A percentile compares a stretch with the other conserved stretches of the same genome.
These are phyloP conservation scores for Solanum pinnatisectum DNA, from an alignment of 257 asterid genomes.

Conservation along the genomic window DNA sequence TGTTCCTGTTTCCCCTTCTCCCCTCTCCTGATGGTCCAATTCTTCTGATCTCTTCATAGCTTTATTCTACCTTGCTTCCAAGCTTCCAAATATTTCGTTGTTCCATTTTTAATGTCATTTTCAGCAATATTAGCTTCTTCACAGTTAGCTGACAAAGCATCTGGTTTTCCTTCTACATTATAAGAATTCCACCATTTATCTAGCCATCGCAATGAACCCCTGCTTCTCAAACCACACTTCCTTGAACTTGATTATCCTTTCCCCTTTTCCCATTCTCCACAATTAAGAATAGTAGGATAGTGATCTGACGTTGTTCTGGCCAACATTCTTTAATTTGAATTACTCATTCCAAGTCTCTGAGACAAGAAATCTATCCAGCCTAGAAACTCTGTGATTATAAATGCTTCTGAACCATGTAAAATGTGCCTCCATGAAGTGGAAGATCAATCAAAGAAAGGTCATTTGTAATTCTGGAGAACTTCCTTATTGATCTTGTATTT, in stretches of 20 bases:
- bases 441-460: not conserved
- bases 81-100: not conserved
- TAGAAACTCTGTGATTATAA: not conserved
- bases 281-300: not conserved
- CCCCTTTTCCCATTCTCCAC: not conserved
- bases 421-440: not conserved
- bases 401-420: not conserved
- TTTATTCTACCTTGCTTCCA: not conserved
- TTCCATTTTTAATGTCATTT: not conserved
- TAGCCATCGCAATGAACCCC: not conserved
- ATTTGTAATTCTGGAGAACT: not conserved
- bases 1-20: not conserved
- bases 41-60: not conserved
- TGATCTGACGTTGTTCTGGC: not conserved
- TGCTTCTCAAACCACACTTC: not conserved
- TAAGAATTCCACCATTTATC: not conserved
- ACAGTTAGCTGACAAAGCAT: not conserved
- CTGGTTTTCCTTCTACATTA: not conserved
- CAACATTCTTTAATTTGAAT: not conserved
- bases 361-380: not conserved
- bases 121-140: constrained; percentile 42
- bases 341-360: not conserved
- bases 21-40: not conserved
- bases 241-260: not conserved
- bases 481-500: not conserved